Percentiles rank a stretch among this genome's conserved stretches.
phyloP scores from a whole-genome alignment of 129 eudicot species.

The Centrapalus pauciflorus region DNA sequence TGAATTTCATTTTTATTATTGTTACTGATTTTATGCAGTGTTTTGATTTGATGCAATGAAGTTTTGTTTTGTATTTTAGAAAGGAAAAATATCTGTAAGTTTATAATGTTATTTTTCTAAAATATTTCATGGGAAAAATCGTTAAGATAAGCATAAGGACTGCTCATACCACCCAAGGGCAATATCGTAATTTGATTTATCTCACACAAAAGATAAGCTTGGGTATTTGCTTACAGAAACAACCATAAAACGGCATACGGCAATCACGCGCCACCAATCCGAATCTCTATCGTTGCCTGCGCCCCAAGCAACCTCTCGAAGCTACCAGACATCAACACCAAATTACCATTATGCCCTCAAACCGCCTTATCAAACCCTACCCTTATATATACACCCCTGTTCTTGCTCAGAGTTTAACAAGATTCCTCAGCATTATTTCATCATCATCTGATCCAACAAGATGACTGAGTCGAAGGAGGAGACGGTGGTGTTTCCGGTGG shows the following conservation, averaged over 20 bases:
- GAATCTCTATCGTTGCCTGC: neutral
- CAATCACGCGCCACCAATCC: neutral
- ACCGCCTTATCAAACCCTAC: constrained; percentile 50
- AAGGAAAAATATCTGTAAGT: too few relatives aligned
- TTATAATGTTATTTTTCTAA: too few relatives aligned
- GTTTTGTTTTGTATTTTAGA: too few relatives aligned
- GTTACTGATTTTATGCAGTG: too few relatives aligned
- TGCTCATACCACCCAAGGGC: neutral
- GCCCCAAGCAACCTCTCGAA: constrained; percentile 23
- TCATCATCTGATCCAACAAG: neutral
- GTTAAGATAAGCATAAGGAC: too few relatives aligned
- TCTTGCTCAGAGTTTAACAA: constrained; percentile 6
- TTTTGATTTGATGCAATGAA: too few relatives aligned
- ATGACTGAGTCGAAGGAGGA: constrained; percentile 43
- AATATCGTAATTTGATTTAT: neutral
- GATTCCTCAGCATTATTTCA: neutral
- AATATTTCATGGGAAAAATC: too few relatives aligned
- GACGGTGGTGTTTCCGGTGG: constrained; percentile 40
- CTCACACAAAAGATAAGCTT: constrained; percentile 26
- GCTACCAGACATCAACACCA: neutral
- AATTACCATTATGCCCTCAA: constrained; percentile 25
- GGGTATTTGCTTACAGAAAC: constrained; percentile 15
- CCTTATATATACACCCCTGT: constrained; percentile 10
- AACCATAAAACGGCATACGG: constrained; percentile 20
- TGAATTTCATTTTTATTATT: too few relatives aligned